Percentiles rank a stretch among this genome's conserved stretches.
Evolutionary conservation across 441 rosid genomes (phyloP).

Genomic region (Euphorbia schlechtendalii): DNA sequence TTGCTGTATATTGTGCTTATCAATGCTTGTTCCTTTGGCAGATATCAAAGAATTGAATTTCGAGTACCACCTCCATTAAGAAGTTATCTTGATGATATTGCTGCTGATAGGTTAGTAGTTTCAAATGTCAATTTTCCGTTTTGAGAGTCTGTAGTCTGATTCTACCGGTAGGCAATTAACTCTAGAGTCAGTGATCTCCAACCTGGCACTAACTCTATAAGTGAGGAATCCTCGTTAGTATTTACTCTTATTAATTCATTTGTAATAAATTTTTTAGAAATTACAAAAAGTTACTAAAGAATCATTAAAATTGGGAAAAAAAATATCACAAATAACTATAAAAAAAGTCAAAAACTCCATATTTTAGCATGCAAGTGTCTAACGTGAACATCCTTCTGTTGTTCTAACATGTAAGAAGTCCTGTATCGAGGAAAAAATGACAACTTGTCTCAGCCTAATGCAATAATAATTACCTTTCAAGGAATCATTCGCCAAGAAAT

Average conservation of each 20-base stretch:
- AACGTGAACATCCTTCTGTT: background rate
- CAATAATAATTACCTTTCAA: background rate
- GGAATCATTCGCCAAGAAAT: background rate
- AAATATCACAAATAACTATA: background rate
- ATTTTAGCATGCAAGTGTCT: background rate
- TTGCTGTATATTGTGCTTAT: conserved; percentile 4
- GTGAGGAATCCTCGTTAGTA: background rate
- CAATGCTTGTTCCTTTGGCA: conserved; percentile 28
- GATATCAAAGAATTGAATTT: conserved; percentile 92
- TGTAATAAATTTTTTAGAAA: background rate
- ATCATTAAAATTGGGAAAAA: background rate
- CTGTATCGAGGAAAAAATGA: background rate
- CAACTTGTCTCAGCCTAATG: background rate
- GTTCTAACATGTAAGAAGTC: background rate
- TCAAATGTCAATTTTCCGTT: background rate
- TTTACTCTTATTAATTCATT: background rate
- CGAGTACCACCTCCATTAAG: conserved; percentile 78
- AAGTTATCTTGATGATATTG: conserved; percentile 46
- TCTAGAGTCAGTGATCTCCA: background rate
- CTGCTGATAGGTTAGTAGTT: conserved; percentile 50
- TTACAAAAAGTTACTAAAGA: background rate
- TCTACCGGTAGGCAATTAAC: background rate
- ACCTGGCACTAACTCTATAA: no score
- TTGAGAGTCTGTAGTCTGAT: background rate
- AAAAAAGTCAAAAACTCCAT: background rate